Conservation (phyloP, 352 stramenopile species). For the Phytophthora pisi region DNA sequence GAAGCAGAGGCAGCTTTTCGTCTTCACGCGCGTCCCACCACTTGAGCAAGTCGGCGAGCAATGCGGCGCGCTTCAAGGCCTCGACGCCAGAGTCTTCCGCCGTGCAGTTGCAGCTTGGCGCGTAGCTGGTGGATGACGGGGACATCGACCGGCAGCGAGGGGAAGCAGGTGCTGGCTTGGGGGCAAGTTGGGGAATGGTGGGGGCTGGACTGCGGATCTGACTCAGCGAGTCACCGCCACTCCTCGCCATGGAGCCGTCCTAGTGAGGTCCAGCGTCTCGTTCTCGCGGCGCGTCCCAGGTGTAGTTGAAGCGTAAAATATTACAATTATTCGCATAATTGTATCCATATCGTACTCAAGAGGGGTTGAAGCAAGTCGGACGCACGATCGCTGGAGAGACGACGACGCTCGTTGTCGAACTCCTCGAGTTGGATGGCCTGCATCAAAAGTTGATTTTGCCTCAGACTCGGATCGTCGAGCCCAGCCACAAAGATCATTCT, state of each 20-base stretch:
- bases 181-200: slow-evolving; percentile 35
- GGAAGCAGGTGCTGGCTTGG: slow-evolving; percentile 6
- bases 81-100: slow-evolving; percentile 6
- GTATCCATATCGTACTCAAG: slow-evolving; percentile 6
- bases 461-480: background rate
- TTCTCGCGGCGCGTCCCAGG: slow-evolving; percentile 33
- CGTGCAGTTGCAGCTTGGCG: slow-evolving; percentile 18
- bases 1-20: slow-evolving; percentile 25
- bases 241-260: background rate
- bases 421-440: background rate
- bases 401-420: slow-evolving; percentile 15
- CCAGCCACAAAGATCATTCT: slow-evolving; percentile 15
- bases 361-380: slow-evolving; percentile 8
- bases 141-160: slow-evolving; percentile 24
- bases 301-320: background rate
- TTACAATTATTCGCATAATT: background rate
- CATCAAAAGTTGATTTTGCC: slow-evolving; percentile 14
- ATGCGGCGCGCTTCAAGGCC: slow-evolving; percentile 12
- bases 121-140: slow-evolving; percentile 22
- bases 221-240: slow-evolving; percentile 9
- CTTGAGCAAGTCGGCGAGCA: slow-evolving; percentile 23
- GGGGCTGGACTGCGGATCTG: background rate
- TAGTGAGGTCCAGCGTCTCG: slow-evolving; percentile 5
- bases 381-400: slow-evolving; percentile 5
- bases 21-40: slow-evolving; percentile 22